Percentiles rank a stretch among this genome's conserved stretches.
Conservation (phyloP, 2,329 filamentous ascomycete species). For the Bisporella sp. region DNA sequence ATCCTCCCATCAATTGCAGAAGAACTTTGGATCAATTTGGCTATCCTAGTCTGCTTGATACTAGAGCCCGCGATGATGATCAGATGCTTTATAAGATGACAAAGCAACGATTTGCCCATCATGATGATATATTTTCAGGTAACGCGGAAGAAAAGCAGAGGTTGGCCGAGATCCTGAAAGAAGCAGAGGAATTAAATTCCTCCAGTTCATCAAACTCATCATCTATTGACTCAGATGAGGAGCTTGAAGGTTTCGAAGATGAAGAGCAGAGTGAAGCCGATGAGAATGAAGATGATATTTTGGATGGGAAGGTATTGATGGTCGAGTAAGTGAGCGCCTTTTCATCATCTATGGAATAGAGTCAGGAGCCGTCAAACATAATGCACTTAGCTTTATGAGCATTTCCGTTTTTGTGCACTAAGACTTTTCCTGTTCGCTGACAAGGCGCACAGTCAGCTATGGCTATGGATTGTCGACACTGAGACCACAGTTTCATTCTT, state of each 20-base stretch:
- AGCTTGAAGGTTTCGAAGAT: not conserved
- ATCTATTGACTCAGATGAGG: not conserved
- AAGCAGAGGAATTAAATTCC: not conserved
- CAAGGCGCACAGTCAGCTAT: not conserved
- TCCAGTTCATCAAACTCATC: not conserved
- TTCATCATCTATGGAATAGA: too few relatives aligned
- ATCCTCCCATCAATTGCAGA: constrained; percentile 7
- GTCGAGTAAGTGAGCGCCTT: constrained; percentile 2
- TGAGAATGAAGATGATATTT: constrained; percentile 1
- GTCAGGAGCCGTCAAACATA: too few relatives aligned
- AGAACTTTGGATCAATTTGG: constrained; percentile 10
- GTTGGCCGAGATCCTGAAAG: not conserved
- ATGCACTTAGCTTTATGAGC: too few relatives aligned
- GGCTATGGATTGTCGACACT: constrained; percentile 8
- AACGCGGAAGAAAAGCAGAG: not conserved
- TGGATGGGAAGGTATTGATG: constrained; percentile 9
- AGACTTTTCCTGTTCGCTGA: too few relatives aligned
- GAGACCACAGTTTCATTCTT: not conserved
- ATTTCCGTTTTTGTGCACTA: too few relatives aligned
- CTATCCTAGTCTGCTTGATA: constrained; percentile 8
- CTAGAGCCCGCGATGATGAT: constrained; percentile 5
- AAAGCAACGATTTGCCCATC: not conserved
- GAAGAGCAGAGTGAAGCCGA: not conserved
- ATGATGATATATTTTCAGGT: not conserved
- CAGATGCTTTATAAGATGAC: constrained; percentile 9